These are phyloP conservation scores for Saccharomyces mikatae DNA, from an alignment of 805 yeast species.

Conservation along the genomic window DNA sequence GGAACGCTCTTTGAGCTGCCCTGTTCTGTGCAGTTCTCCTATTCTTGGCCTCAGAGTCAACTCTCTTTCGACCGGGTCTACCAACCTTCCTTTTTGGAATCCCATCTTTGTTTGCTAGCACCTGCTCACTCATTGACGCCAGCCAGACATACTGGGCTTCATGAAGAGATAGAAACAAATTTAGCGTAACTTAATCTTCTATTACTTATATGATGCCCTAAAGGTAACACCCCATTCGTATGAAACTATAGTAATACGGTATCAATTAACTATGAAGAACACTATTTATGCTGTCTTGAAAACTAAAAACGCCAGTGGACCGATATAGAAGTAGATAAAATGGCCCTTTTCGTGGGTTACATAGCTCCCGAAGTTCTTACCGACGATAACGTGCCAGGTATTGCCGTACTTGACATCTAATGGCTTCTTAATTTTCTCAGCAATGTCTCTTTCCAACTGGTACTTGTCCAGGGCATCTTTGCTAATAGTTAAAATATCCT, in stretches of 20 bases:
- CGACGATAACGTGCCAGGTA: conserved; percentile 78
- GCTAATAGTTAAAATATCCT: conserved; percentile 20
- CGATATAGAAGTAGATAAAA: conserved; percentile 65
- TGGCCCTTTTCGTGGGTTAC: conserved; percentile 73
- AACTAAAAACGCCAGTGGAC: conserved; percentile 55
- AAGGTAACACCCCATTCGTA: conserved; percentile 2
- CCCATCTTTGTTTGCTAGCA: background rate
- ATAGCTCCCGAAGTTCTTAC: conserved; percentile 69
- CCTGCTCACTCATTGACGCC: background rate
- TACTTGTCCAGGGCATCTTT: conserved; percentile 18
- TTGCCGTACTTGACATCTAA: conserved; percentile 58
- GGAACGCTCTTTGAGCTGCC: conserved; percentile 96
- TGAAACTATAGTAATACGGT: conserved; percentile 55
- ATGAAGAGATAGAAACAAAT: background rate
- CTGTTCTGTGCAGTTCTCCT: conserved; percentile 94
- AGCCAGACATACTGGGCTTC: background rate
- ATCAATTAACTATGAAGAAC: conserved; percentile 40
- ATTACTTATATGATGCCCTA: conserved; percentile 2
- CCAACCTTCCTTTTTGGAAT: conserved; percentile 22
- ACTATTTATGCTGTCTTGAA: conserved; percentile 54
- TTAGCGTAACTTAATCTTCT: conserved; percentile 1
- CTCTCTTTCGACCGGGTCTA: conserved; percentile 78
- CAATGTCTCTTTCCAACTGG: conserved; percentile 42
- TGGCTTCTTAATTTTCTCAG: conserved; percentile 54
- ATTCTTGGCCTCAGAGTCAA: conserved; percentile 69